phyloP scores from a whole-genome alignment of 805 yeast species.

The Isabelozyma heimii region DNA sequence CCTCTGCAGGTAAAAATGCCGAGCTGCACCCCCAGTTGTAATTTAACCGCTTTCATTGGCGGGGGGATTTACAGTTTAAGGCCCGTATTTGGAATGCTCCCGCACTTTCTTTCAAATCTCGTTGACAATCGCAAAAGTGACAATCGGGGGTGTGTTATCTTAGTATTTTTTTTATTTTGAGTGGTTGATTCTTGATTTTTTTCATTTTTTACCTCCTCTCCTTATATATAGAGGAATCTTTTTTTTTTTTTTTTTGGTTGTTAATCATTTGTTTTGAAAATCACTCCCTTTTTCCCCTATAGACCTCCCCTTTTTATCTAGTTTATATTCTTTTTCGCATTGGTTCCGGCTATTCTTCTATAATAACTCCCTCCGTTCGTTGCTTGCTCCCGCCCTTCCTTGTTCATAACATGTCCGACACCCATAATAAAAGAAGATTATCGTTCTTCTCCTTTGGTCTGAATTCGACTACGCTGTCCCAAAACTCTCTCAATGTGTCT shows the following conservation, averaged over 20 bases:
- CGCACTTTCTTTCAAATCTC: neutral
- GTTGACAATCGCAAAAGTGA: neutral
- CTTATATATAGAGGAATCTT: too few relatives aligned
- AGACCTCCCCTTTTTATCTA: neutral
- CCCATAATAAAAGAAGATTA: neutral
- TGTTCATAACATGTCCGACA: neutral
- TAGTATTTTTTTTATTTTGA: neutral
- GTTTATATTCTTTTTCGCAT: neutral
- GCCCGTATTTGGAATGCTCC: neutral
- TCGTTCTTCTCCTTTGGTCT: slow-evolving; percentile 1
- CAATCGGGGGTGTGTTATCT: neutral
- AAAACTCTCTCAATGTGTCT: neutral
- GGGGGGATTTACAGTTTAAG: neutral
- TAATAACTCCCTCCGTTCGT: neutral
- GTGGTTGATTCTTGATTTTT: neutral
- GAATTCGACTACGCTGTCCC: neutral
- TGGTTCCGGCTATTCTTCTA: neutral
- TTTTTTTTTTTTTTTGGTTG: too few relatives aligned
- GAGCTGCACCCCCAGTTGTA: neutral
- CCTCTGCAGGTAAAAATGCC: neutral
- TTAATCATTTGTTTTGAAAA: neutral
- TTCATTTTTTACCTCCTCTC: neutral
- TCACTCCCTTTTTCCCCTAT: neutral
- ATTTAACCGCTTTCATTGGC: neutral
- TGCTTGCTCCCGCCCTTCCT: neutral